Conservation (phyloP, 1,284 basidiomycete genomes). For the Singerocomus inundabilis region DNA sequence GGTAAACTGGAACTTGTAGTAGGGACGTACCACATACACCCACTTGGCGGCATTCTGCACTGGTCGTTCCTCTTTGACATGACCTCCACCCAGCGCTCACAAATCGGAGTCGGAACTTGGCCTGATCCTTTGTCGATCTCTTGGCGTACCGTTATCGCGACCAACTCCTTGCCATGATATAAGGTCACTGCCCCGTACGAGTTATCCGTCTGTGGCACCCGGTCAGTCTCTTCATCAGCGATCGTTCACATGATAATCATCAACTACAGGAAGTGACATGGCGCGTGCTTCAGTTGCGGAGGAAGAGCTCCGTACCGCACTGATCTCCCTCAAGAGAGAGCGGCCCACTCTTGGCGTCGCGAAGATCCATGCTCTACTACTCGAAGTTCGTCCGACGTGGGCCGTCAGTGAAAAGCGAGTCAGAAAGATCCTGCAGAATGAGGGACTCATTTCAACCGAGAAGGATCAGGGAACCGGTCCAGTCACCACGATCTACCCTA, state of each 20-base stretch:
- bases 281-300: slow-evolving; percentile 33
- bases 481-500: slow-evolving; percentile 43
- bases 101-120: neutral
- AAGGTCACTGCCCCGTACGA: too few species aligned
- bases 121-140: neutral
- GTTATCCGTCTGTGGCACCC: too few species aligned
- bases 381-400: slow-evolving; percentile 63
- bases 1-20: too few species aligned
- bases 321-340: slow-evolving; percentile 43
- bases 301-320: slow-evolving; percentile 42
- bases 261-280: slow-evolving; percentile 12
- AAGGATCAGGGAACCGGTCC: slow-evolving; percentile 11
- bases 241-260: neutral
- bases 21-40: too few species aligned
- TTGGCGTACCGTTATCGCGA: neutral
- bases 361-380: slow-evolving; percentile 67
- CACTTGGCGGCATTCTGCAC: neutral
- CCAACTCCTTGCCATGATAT: neutral
- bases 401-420: slow-evolving; percentile 79
- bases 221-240: slow-evolving; percentile 6
- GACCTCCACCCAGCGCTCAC: neutral
- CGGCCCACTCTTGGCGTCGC: slow-evolving; percentile 66
- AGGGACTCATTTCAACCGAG: slow-evolving; percentile 47
- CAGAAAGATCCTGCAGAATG: slow-evolving; percentile 62
- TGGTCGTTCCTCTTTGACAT: too few species aligned